These are phyloP conservation scores for Pythium rhizo-oryzae DNA, from an alignment of 352 stramenopile genomes.

Conservation along the genomic window DNA sequence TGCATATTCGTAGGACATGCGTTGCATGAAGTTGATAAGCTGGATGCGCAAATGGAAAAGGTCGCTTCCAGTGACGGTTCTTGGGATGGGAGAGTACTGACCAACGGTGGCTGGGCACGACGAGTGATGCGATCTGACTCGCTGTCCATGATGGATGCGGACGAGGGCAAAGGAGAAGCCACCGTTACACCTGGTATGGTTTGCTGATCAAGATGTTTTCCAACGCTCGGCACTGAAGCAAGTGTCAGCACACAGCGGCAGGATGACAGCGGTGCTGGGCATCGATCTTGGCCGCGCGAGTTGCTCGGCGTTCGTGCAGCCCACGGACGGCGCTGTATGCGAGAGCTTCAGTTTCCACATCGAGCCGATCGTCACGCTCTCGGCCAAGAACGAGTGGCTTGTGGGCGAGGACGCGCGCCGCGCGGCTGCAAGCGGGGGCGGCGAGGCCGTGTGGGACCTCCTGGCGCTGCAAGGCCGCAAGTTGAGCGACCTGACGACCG, in stretches of 20 bases:
- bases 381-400: constrained; percentile 16
- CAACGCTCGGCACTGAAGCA: background rate
- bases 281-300: constrained; percentile 27
- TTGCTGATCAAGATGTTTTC: no score
- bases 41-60: no score
- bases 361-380: constrained; percentile 23
- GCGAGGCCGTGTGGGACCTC: constrained; percentile 25
- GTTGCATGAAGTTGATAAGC: no score
- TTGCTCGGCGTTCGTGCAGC: constrained; percentile 16
- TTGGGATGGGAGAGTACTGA: no score
- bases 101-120: no score
- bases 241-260: constrained; percentile 2
- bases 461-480: constrained; percentile 22
- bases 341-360: background rate
- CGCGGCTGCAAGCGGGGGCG: constrained; percentile 1
- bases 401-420: constrained; percentile 16
- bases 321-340: background rate
- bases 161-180: no score
- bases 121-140: no score
- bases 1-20: no score
- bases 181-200: no score
- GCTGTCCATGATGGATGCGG: no score
- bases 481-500: constrained; percentile 13
- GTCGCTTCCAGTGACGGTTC: no score
- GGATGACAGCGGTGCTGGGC: constrained; percentile 11